A percentile compares a stretch with the other conserved stretches of the same genome.
phyloP scores from a whole-genome alignment of 495 filamentous ascomycete genomes.

The Immersiella caudata region DNA sequence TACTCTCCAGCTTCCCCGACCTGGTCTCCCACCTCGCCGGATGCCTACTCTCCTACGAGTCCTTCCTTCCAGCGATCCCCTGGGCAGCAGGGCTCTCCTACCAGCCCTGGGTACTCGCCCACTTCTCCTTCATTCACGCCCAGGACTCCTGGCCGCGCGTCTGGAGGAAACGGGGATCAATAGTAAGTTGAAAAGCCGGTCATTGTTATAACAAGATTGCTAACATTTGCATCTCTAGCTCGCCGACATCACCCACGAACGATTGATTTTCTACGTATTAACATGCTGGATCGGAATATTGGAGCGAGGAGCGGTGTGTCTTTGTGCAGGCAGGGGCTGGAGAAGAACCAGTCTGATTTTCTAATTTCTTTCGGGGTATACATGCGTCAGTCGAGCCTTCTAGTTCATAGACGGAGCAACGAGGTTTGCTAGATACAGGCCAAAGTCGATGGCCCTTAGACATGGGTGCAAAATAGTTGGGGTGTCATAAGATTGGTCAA shows the following conservation, averaged over 20 bases:
- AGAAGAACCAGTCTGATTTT: slow-evolving; percentile 1
- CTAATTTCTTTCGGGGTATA: background rate
- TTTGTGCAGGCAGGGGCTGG: background rate
- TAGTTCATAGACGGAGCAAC: background rate
- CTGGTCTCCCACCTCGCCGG: slow-evolving; percentile 69
- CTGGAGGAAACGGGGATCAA: slow-evolving; percentile 38
- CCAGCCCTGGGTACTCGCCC: slow-evolving; percentile 58
- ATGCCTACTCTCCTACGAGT: slow-evolving; percentile 76
- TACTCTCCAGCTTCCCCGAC: slow-evolving; percentile 77
- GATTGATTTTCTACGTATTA: slow-evolving; percentile 27
- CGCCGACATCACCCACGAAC: slow-evolving; percentile 41
- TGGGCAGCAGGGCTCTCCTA: slow-evolving; percentile 53
- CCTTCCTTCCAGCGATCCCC: slow-evolving; percentile 68
- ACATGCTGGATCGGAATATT: background rate
- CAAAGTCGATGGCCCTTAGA: slow-evolving; percentile 1
- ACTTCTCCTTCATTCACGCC: slow-evolving; percentile 52
- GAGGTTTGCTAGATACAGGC: background rate
- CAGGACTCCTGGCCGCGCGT: slow-evolving; percentile 42
- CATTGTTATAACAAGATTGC: too few relatives aligned
- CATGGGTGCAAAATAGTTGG: background rate
- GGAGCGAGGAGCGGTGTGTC: background rate
- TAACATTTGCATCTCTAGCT: slow-evolving; percentile 31
- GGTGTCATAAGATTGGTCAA: slow-evolving; percentile 1
- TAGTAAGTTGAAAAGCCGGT: slow-evolving; percentile 37
- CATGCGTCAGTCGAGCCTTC: slow-evolving; percentile 1